Conservation (phyloP, 2,329 filamentous ascomycete genomes). For the Arthrobotrys pseudoclavata region DNA sequence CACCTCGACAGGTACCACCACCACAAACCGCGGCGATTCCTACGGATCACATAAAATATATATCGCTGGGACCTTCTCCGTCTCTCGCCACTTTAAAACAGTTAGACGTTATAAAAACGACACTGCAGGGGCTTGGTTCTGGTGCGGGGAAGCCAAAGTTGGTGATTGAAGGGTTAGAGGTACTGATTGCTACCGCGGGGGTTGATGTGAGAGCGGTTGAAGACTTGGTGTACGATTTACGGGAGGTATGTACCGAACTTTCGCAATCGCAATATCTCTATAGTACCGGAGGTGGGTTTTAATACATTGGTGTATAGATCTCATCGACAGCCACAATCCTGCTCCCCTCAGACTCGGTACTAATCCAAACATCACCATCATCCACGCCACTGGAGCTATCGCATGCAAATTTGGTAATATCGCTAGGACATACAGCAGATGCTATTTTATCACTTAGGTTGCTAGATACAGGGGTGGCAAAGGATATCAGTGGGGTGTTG, state of each 20-base stretch:
- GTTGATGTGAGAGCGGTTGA: conserved; percentile 67
- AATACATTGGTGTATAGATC: conserved; percentile 70
- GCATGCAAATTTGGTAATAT: conserved; percentile 78
- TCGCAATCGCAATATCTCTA: conserved; percentile 62
- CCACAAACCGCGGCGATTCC: background rate
- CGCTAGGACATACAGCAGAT: conserved; percentile 80
- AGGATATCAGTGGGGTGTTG: conserved; percentile 89
- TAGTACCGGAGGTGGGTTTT: conserved; percentile 66
- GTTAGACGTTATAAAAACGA: conserved; percentile 33
- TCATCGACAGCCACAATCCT: conserved; percentile 71
- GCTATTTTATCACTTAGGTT: conserved; percentile 79
- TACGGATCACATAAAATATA: conserved; percentile 47
- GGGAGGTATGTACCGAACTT: conserved; percentile 20
- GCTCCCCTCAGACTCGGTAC: conserved; percentile 67
- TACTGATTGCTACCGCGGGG: conserved; percentile 74
- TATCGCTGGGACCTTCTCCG: conserved; percentile 18
- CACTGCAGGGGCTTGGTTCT: conserved; percentile 21
- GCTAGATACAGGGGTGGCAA: conserved; percentile 88
- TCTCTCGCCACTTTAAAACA: conserved; percentile 11
- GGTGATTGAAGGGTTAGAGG: conserved; percentile 76
- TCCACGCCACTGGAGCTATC: conserved; percentile 77
- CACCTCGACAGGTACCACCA: conserved; percentile 13
- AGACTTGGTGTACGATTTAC: conserved; percentile 48
- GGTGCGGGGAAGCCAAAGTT: conserved; percentile 70
- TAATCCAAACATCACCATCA: conserved; percentile 78